Evolutionary conservation across 768 basidiomycete genomes (phyloP).

Genomic region (Pholiota molesta): DNA sequence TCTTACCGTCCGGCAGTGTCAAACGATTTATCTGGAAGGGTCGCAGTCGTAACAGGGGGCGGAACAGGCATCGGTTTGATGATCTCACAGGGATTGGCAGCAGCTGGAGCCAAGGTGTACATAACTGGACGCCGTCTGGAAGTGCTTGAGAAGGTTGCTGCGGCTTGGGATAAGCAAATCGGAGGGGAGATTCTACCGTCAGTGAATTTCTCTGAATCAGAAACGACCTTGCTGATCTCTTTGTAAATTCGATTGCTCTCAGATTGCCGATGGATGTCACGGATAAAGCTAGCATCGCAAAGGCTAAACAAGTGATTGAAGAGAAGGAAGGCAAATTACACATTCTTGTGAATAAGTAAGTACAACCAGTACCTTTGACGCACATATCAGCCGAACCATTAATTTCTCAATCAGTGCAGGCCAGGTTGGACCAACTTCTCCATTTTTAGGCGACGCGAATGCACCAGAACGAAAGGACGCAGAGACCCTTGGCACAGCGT

Average conservation of each 20-base stretch:
- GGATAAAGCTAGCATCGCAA: slow-evolving; percentile 63
- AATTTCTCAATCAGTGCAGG: slow-evolving; percentile 57
- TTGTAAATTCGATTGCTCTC: slow-evolving; percentile 2
- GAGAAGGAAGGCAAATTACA: slow-evolving; percentile 71
- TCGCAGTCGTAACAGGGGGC: slow-evolving; percentile 58
- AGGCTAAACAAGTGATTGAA: slow-evolving; percentile 54
- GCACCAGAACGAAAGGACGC: slow-evolving; percentile 64
- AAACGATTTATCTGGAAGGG: slow-evolving; percentile 58
- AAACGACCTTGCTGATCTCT: neutral
- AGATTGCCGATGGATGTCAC: slow-evolving; percentile 77
- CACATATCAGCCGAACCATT: neutral
- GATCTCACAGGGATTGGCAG: slow-evolving; percentile 74
- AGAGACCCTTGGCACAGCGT: slow-evolving; percentile 64
- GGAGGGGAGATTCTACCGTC: slow-evolving; percentile 66
- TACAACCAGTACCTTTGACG: slow-evolving; percentile 3
- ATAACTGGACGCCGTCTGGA: slow-evolving; percentile 72
- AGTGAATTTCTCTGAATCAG: slow-evolving; percentile 13
- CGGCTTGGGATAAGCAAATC: slow-evolving; percentile 46
- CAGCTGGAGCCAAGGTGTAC: slow-evolving; percentile 81
- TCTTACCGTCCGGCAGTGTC: slow-evolving; percentile 38
- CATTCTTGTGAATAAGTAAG: slow-evolving; percentile 83
- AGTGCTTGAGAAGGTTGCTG: slow-evolving; percentile 60
- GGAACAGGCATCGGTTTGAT: slow-evolving; percentile 60
- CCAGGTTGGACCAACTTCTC: slow-evolving; percentile 64
- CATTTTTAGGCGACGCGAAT: slow-evolving; percentile 57